These are phyloP conservation scores for Tetraselmis striata DNA, from an alignment of 139 green algal species.

Conservation along the genomic window DNA sequence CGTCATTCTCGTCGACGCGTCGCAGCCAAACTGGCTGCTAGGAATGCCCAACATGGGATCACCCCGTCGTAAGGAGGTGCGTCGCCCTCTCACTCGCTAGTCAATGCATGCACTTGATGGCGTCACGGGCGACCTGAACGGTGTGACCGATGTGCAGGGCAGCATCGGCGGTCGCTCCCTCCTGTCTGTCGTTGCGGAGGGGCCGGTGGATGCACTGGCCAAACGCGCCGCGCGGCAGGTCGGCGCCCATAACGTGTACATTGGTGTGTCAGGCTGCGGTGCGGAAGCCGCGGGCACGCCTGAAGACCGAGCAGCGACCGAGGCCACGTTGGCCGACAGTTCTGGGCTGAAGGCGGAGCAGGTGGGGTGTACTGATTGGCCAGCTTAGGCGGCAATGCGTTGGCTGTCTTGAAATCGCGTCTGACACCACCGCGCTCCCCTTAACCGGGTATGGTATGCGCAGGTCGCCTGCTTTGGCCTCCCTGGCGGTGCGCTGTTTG, in stretches of 20 bases:
- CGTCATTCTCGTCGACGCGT: not conserved
- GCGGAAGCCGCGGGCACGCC: not conserved
- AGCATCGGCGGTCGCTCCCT: not conserved
- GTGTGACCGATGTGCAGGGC: too few species aligned
- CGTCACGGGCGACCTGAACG: too few species aligned
- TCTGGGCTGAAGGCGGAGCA: not conserved
- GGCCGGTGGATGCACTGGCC: not conserved
- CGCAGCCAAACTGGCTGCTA: not conserved
- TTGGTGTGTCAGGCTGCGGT: not conserved
- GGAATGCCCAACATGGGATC: not conserved
- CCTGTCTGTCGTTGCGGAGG: not conserved
- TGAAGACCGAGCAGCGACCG: not conserved
- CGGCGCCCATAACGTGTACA: not conserved
- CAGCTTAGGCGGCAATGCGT: too few species aligned
- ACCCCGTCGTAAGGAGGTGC: not conserved
- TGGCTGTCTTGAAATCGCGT: too few species aligned
- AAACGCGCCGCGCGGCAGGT: not conserved
- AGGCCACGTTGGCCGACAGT: not conserved
- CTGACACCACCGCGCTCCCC: too few species aligned
- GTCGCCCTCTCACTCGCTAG: too few species aligned
- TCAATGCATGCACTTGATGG: too few species aligned
- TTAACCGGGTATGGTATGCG: too few species aligned
- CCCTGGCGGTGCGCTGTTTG: not conserved
- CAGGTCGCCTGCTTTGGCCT: not conserved
- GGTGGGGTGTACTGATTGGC: too few species aligned